These are phyloP conservation scores for Fusarium clavum DNA, from an alignment of 2,329 filamentous ascomycete species.

Conservation along the genomic window DNA sequence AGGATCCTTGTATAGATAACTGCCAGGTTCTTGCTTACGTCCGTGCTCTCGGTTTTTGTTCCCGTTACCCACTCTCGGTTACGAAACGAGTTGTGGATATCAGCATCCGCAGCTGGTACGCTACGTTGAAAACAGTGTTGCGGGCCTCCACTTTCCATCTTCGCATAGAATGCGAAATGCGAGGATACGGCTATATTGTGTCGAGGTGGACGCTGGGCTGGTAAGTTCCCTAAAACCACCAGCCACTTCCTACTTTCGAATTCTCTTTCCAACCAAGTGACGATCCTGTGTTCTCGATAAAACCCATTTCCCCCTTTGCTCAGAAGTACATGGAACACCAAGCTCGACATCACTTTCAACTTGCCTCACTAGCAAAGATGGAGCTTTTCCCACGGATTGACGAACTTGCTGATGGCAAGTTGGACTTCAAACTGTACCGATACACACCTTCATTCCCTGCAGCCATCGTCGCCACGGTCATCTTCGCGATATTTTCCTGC, in stretches of 20 bases:
- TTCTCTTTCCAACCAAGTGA: no score
- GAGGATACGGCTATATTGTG: no score
- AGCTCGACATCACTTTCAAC: no score
- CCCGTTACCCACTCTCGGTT: background rate
- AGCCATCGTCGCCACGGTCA: background rate
- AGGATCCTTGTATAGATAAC: background rate
- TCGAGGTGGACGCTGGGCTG: no score
- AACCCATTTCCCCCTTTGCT: no score
- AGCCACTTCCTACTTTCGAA: no score
- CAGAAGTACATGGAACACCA: no score
- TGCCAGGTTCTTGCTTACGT: background rate
- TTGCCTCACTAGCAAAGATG: no score
- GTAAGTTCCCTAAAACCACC: no score
- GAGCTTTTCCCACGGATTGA: no score
- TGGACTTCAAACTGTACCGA: conserved; percentile 21
- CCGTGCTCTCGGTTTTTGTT: background rate
- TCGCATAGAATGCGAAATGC: background rate
- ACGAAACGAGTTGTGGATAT: background rate
- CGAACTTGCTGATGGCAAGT: background rate
- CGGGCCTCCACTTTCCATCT: no score
- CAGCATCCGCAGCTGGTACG: fast-evolving
- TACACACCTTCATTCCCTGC: conserved; percentile 8
- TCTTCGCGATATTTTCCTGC: background rate
- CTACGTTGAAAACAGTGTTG: background rate
- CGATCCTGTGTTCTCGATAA: no score